Evolutionary conservation across 495 filamentous ascomycete genomes (phyloP).

Genomic region (Parathielavia hyrcaniae): DNA sequence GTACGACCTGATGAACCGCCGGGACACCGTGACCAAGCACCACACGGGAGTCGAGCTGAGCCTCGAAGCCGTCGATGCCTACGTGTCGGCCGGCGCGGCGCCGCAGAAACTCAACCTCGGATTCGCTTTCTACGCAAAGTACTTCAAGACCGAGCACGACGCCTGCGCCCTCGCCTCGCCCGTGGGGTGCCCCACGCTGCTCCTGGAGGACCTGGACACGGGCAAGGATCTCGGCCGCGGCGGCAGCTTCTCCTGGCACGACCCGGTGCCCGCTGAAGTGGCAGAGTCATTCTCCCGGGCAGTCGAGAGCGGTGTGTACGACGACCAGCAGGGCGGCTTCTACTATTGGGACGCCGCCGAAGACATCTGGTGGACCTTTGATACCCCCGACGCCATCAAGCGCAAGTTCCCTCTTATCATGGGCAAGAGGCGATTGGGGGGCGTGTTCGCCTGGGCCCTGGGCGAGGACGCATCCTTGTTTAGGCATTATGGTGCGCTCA

Average conservation of each 20-base stretch:
- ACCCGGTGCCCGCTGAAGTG: slow-evolving; percentile 43
- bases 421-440: slow-evolving; percentile 53
- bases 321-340: slow-evolving; percentile 55
- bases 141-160: slow-evolving; percentile 55
- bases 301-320: slow-evolving; percentile 48
- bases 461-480: slow-evolving; percentile 62
- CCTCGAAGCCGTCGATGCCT: slow-evolving; percentile 52
- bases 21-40: slow-evolving; percentile 61
- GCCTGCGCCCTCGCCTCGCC: slow-evolving; percentile 43
- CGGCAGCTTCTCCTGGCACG: slow-evolving; percentile 56
- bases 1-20: slow-evolving; percentile 74
- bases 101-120: slow-evolving; percentile 61
- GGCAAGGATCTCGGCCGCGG: slow-evolving; percentile 60
- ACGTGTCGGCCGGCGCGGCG: slow-evolving; percentile 52
- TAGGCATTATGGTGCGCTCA: slow-evolving; percentile 54
- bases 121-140: slow-evolving; percentile 70
- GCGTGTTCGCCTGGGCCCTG: slow-evolving; percentile 68
- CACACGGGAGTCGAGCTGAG: slow-evolving; percentile 55
- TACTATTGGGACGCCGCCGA: slow-evolving; percentile 60
- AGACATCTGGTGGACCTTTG: slow-evolving; percentile 69
- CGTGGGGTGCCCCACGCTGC: slow-evolving; percentile 56
- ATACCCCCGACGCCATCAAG: slow-evolving; percentile 55
- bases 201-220: slow-evolving; percentile 58
- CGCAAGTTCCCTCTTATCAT: slow-evolving; percentile 61
- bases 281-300: slow-evolving; percentile 48